These are phyloP conservation scores for Beauveria brongniartii DNA, from an alignment of 2,329 filamentous ascomycete species.

Conservation along the genomic window DNA sequence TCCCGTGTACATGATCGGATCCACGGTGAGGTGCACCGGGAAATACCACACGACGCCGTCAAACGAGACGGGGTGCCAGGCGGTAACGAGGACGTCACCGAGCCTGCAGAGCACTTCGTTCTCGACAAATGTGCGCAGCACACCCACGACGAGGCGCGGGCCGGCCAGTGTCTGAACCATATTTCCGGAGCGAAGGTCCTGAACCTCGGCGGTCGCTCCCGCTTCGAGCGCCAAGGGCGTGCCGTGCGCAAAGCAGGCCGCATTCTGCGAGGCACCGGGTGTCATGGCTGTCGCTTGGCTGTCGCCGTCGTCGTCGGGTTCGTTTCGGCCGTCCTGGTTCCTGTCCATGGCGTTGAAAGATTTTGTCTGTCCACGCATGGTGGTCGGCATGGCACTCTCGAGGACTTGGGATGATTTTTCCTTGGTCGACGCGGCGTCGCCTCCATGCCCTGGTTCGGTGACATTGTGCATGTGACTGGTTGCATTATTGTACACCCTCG, in stretches of 20 bases:
- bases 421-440: neutral
- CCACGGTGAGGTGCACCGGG: conserved; percentile 30
- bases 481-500: neutral
- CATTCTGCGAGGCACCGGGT: too few relatives aligned
- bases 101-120: conserved; percentile 36
- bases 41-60: conserved; percentile 37
- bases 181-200: conserved; percentile 36
- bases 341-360: neutral
- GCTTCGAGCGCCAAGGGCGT: neutral
- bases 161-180: conserved; percentile 43
- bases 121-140: conserved; percentile 41
- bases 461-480: neutral
- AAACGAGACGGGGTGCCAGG: conserved; percentile 48
- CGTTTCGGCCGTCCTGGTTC: neutral
- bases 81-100: conserved; percentile 41
- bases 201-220: conserved; percentile 27
- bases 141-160: conserved; percentile 35
- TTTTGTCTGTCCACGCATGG: neutral
- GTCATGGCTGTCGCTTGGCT: neutral
- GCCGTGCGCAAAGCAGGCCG: neutral
- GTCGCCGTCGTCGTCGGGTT: neutral
- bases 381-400: neutral
- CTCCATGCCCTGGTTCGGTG: neutral
- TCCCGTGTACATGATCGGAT: conserved; percentile 36
- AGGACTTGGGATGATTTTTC: neutral